Base-by-base conservation (phyloP, 1,139 yeast species). In the Hemisphaericaspora xylanilytica region DNA sequence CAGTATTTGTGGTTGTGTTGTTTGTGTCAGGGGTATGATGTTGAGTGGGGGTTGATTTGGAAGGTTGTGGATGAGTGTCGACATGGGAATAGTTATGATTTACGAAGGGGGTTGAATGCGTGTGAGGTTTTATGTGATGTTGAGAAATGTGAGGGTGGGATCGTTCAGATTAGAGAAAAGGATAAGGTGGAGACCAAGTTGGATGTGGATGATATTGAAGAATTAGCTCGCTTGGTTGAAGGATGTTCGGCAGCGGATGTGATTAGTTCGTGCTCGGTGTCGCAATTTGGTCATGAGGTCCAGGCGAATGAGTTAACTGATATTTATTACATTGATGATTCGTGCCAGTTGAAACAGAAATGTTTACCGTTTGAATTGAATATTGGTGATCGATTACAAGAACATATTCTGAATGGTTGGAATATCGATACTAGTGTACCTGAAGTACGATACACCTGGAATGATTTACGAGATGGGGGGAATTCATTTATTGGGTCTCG, bases 91-190 rank as follows among this genome's bases (percentile, higher is more conserved):
- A 48, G 63, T 9, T 55, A 56, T 32, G 94, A 86, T 55, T 55
- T 87, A 14, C 64, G 95, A 35, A 67, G 66, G 41, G 67, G 78
- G 18, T 56, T 87, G 9, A 66, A 73, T 54, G 63, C 67, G 5
- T 64, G 84, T 29, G 94, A 87, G 53, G 69, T 75, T 45, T 48
- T 80, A 47, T 81, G 85, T 48, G 75, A 70, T 38, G 38, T 41
- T 4, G 15, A 36, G 24, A 26, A 33, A 4, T 12, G 20, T 6
- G 30, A 15, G 16, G 26, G 15, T 28, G 35, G 40, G 8, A 14
- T 28, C 14, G 28, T 32, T 12, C 27, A 30, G 11, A 27, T 37
- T n/a, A 28, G 17, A 16, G 24, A 26, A 16, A 12, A 18, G 7
- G 7, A 27, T 6, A 9, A 6, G 5, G 17, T 24, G 5, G 29